Evolutionary conservation across 345 rosid species (phyloP), one percentile per base, ranked within the genome.

Genomic region (Murraya paniculata): DNA sequence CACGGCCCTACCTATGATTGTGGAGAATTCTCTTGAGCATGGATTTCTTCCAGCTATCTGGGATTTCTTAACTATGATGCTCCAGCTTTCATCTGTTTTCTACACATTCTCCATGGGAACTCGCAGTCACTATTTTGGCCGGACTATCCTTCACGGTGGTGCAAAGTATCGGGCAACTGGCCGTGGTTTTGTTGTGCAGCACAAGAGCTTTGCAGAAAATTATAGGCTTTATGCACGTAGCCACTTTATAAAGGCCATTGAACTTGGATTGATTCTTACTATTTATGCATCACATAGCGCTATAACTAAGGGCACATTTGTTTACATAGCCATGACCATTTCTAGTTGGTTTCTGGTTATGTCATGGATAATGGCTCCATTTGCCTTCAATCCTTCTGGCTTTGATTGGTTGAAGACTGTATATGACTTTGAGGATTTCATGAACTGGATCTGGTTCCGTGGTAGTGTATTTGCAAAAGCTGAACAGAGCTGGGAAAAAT

Each of bases 101-200:
- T 95, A 95, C 85, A 90, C 99, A 45, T 95, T 95, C 79, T 93
- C 99, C 68, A 86, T 95, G 98, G 99, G 99, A 84, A 95, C 99
- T 58, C 93, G 97, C 74, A 89, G 92, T 21, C 99, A 95, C 87
- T 95, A 86, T 88, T 93, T 95, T 86, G 99, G 99, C 65, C 88
- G 99, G 80, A 95, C 99, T 25, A 82, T 93, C 76, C 96, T 95
- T 79, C 99, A 95, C 79, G 99, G 99, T 78, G 98, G 99, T 60
- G 98, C 99, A 31, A 95, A 93, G 87, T 95, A 95, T 77, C 90
- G 99, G 5, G 99, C 98, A 75, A 95, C 99, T 66, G 99, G 99
- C 69, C 90, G 94, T 74, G 99, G 99, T 74, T 95, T 95, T 65
- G 99, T 93, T 53, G 99, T 95, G 82, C 90, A 93, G 86, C 99